A percentile compares a stretch with the other conserved stretches of the same genome.
Conservation (phyloP, 2,329 filamentous ascomycete genomes). For the Diplodia seriata region DNA sequence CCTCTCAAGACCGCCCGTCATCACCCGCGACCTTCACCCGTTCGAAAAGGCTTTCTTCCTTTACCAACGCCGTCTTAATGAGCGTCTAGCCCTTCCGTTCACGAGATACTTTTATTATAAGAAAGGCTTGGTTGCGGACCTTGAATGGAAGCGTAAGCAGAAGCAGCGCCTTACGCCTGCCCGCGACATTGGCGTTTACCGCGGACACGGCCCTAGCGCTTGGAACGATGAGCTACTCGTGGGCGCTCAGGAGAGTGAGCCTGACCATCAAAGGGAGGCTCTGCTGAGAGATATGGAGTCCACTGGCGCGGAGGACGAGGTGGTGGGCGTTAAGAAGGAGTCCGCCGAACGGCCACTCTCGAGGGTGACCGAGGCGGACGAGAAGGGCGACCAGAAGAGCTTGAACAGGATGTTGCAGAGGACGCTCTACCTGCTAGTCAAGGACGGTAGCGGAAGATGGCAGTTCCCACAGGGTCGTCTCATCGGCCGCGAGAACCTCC, state of each 20-base stretch:
- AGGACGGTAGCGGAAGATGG: conserved; percentile 75
- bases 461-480: conserved; percentile 79
- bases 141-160: conserved; percentile 90
- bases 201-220: conserved; percentile 71
- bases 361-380: conserved; percentile 79
- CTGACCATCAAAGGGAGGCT: conserved; percentile 69
- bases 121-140: conserved; percentile 79
- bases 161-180: conserved; percentile 77
- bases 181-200: conserved; percentile 85
- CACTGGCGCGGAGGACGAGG: conserved; percentile 61
- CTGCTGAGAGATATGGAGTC: conserved; percentile 81
- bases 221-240: conserved; percentile 94
- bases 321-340: conserved; percentile 62
- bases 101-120: conserved; percentile 95
- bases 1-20: conserved; percentile 83
- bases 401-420: conserved; percentile 79
- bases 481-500: conserved; percentile 74
- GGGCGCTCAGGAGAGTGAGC: conserved; percentile 71
- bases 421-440: conserved; percentile 88
- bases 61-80: conserved; percentile 96
- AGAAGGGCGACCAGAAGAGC: conserved; percentile 74
- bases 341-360: conserved; percentile 73
- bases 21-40: conserved; percentile 81
- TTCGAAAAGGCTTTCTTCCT: conserved; percentile 96
- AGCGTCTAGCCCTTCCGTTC: conserved; percentile 87